Base-by-base conservation (phyloP, 352 stramenopile species). In the Elongisporangium anandrum region DNA sequence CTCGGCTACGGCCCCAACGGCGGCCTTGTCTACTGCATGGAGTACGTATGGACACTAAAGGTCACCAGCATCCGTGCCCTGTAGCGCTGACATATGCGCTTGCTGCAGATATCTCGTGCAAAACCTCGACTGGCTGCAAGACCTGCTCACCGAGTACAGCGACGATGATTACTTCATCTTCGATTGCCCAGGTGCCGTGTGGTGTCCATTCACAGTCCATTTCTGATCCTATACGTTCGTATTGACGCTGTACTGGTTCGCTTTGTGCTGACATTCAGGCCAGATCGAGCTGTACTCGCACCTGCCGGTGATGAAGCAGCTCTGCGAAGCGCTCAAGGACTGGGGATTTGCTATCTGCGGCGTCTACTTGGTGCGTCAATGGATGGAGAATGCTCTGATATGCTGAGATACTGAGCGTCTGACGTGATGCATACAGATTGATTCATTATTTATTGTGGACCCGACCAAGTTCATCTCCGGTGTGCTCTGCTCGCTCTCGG, bases 11-110 rank as follows among this genome's bases (percentile, higher is more conserved):
- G 98, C 20, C 97, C 98, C 0, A 99, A 99, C 68, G 98, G 98
- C 15, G 97, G 92, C 1, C 80, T 99, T 15, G 81, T 99, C 15
- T 99, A 99, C 77, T 99, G 97, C 77, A 98, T 99, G 90, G 97
- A 99, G 92, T 99, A 90, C 68, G 70, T 10, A 23, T 24, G 20
- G 6, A 1, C 29, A 39, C 53, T 58, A 7, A 34, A 34, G 24
- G 7, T 7, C 24, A 7, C 24, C 24, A n/a, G n/a, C 24, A 34
- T 3, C 24, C 24, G 7, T 17, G 10, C 10, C 20, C 9, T 54
- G 51, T 50, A 21, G 23, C 26, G 70, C 26, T 50, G 13, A 13
- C 19, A 1, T 20, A 68, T 54, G 15, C 5, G 58, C 17, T 21
- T 20, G 22, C 8, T 29, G 34, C 58, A 95, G 85, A 50, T 95